Conservation (phyloP, 495 filamentous ascomycete species). For the Polyplosphaeria fusca region DNA sequence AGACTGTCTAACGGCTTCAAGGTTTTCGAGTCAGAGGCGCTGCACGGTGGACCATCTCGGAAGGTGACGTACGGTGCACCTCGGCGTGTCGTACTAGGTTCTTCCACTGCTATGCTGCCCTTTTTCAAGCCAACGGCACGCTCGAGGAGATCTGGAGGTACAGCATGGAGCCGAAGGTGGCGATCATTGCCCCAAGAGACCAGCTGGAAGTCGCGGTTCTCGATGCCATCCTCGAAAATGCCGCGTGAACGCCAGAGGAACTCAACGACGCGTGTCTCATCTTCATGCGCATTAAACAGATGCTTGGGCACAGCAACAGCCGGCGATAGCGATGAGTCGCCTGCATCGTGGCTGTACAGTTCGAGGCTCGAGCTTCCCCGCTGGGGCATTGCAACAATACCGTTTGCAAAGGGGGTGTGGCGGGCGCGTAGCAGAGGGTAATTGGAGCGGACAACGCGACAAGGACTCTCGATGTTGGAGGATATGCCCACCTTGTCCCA, state of each 20-base stretch:
- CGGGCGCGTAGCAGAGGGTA: conserved; percentile 91
- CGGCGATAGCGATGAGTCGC: neutral
- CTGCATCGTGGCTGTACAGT: conserved; percentile 66
- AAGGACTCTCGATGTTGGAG: conserved; percentile 52
- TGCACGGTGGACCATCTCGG: conserved; percentile 21
- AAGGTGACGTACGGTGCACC: conserved; percentile 86
- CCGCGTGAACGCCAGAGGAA: conserved; percentile 89
- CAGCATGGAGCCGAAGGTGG: conserved; percentile 73
- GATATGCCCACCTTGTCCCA: conserved; percentile 71
- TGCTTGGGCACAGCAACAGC: conserved; percentile 57
- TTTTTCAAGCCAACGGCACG: conserved; percentile 73
- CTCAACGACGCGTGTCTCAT: conserved; percentile 72
- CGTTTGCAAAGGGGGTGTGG: conserved; percentile 89
- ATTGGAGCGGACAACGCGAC: conserved; percentile 71
- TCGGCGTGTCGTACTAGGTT: conserved; percentile 71
- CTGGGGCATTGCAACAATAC: conserved; percentile 87
- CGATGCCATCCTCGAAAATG: conserved; percentile 63
- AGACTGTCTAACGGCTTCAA: neutral
- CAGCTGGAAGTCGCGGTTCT: conserved; percentile 87
- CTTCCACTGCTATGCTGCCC: conserved; percentile 61
- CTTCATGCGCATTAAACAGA: conserved; percentile 76
- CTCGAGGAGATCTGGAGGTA: conserved; percentile 58
- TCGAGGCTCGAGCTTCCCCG: conserved; percentile 79
- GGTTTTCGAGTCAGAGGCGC: neutral
- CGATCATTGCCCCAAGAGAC: conserved; percentile 91